Evolutionary conservation across 768 basidiomycete genomes (phyloP).

Genomic region (Fomitopsis serialis): DNA sequence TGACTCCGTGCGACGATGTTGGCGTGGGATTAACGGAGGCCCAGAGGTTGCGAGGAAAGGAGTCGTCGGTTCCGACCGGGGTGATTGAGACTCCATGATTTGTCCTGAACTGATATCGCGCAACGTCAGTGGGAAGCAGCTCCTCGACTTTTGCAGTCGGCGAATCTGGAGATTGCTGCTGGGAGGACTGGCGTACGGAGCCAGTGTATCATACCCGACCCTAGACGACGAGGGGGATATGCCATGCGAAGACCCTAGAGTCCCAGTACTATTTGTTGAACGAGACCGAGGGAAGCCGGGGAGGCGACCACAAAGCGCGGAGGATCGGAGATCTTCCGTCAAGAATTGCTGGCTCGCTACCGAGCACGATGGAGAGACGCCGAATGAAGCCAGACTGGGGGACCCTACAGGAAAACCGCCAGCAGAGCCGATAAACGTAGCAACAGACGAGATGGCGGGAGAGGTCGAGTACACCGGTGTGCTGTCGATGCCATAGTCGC

Average conservation of each 20-base stretch:
- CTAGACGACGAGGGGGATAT: constrained; percentile 11
- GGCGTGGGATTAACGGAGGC: neutral
- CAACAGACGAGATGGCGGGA: neutral
- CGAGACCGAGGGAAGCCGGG: neutral
- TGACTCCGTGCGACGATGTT: neutral
- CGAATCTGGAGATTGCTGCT: neutral
- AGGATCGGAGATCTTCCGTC: neutral
- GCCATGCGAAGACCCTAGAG: neutral
- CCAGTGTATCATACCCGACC: neutral
- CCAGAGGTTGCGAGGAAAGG: neutral
- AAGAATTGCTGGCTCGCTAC: neutral
- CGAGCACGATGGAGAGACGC: neutral
- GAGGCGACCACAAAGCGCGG: neutral
- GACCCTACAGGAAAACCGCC: constrained; percentile 1
- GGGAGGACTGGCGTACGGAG: neutral
- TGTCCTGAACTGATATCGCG: neutral
- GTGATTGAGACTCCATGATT: neutral
- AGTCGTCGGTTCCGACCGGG: neutral
- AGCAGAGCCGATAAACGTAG: neutral
- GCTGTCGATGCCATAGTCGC: neutral
- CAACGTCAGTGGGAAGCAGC: neutral
- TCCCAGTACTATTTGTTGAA: neutral
- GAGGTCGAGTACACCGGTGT: neutral
- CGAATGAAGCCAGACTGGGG: neutral
- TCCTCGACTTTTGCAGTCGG: constrained; percentile 3